Conservation (phyloP, 1,284 basidiomycete genomes). For the Earliella scabrosa region DNA sequence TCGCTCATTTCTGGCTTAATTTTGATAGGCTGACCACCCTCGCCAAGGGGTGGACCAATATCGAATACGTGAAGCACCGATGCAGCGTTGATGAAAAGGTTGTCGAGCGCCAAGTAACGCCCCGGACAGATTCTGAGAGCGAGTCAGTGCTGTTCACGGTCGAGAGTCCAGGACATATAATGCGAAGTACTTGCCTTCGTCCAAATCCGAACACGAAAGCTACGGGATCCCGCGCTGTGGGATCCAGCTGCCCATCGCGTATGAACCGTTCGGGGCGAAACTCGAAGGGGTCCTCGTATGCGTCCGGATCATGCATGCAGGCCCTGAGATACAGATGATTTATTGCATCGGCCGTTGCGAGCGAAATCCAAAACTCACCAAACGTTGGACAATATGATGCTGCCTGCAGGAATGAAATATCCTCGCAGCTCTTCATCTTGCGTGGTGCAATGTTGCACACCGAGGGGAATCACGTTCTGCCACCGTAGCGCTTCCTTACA, state of each 20-base stretch:
- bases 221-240: neutral
- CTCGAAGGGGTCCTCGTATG: conserved; percentile 14
- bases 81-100: neutral
- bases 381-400: conserved; percentile 19
- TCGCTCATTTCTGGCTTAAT: neutral
- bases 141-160: neutral
- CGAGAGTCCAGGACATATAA: neutral
- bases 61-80: neutral
- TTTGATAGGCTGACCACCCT: neutral
- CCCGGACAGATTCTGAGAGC: neutral
- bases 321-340: conserved; percentile 18
- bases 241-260: neutral
- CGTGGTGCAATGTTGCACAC: neutral
- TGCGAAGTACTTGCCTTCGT: neutral
- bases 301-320: conserved; percentile 13
- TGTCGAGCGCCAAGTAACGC: neutral
- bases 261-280: conserved; percentile 7
- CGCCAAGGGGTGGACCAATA: neutral
- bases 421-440: conserved; percentile 22
- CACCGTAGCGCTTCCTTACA: conserved; percentile 27
- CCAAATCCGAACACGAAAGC: neutral
- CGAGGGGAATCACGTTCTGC: conserved; percentile 21
- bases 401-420: conserved; percentile 28
- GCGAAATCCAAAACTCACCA: conserved; percentile 23
- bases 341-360: neutral